Base-by-base conservation (phyloP, 257 asterid genomes). In the Penstemon eatonii region DNA sequence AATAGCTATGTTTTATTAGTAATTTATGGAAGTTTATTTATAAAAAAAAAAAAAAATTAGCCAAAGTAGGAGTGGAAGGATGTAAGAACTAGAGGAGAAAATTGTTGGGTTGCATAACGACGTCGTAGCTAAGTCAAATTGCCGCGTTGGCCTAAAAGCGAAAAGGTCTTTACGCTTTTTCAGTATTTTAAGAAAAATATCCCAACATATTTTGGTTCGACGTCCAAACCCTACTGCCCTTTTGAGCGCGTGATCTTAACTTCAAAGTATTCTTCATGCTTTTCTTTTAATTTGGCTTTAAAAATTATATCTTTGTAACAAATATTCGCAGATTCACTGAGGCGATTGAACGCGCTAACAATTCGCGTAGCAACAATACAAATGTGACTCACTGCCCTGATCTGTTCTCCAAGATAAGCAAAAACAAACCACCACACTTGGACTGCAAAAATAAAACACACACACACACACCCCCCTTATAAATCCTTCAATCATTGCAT, bases 161-260 rank as follows among this genome's bases (percentile, higher is more conserved):
- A 6, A 45, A 65, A 69, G 54, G 60, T 4, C 39, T n/a, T 69
- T 75, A 71, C 66, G n/a, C 80, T 75, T 75, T 75, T 75, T 43
- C 38, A 69, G 1, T 38, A 11, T 75, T 63, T 53, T 68, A 18
- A 43, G 7, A 7, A 4, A 76, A 71, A 68, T 56, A 76, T 72
- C 81, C 2, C 4, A 3, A 72, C 72, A 76, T 76, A 76, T 72
- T 75, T 76, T 60, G 49, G 7, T n/a, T 15, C 1, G 18, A 2
- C 0, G 8, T 3, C 7, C 7, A 58, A 37, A 9, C 57, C 65
- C 54, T 0, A 56, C 13, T 56, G 56, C 77, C 15, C 71, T 41
- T 5, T 11, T 4, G 18, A 62, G 65, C 68, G 78, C 81, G 81
- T 72, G 63, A 9, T 0, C 7, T 42, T 38, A 64, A 44, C 65